Base-by-base conservation (phyloP, 1,139 yeast species). In the Spencermartinsiella ligniputridi region DNA sequence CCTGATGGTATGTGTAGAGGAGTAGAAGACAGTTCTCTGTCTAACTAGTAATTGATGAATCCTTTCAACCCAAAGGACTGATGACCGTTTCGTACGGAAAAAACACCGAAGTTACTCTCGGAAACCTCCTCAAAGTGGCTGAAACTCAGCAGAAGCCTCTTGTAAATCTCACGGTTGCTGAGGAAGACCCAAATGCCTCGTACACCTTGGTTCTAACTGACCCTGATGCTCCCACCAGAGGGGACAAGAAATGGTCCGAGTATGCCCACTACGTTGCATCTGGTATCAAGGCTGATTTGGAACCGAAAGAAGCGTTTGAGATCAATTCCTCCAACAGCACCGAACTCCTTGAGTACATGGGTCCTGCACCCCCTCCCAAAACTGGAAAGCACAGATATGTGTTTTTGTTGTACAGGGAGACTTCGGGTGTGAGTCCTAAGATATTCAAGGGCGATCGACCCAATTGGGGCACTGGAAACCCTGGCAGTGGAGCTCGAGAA, bases 141-240 rank as follows among this genome's bases (percentile, higher is more conserved):
- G 82, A 79, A 40, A 81, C 96, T 21, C 95, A 85, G 64, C 54
- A 65, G 17, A 59, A 58, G 37, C 96, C 96, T 29, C 60, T 66
- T 29, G 71, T 88, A 47, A 84, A 83, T 58, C 79, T 85, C 63
- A 79, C 90, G 3, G 69, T 81, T 50, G 48, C 55, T 35, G 58
- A 68, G 17, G 25, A 45, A 25, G 49, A 50, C 29, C 60, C 67
- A 18, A 62, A 67, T n/a, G 87, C 81, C 52, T 68, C 71, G 42
- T 87, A 83, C 66, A 80, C 92, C 2, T 68, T 89, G 53, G 85
- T 85, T 2, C 57, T 89, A 54, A 89, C 96, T 2, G 96, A 89
- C 63, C 97, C 97, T 1, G 97, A 89, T 69, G 97, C 96, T 6
- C 97, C 97, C 15, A 78, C 90, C 3, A 75, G 79, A 52, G 72